phyloP scores from a whole-genome alignment of 192 early-diverging fungal genomes.

The Geranomyces michiganensis region DNA sequence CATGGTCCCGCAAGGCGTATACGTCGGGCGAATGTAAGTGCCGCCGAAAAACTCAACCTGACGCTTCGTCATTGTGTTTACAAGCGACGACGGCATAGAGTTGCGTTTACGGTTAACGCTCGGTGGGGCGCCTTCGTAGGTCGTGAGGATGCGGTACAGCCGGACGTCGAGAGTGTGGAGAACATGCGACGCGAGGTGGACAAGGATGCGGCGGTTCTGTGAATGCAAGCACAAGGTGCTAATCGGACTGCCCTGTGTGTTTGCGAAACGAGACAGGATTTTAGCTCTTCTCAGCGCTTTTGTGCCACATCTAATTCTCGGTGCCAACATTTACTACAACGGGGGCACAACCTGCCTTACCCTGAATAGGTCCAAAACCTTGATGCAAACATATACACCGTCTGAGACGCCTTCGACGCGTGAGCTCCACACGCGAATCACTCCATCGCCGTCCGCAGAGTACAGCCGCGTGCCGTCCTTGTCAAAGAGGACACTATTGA shows the following conservation, averaged over 20 bases:
- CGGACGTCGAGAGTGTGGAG: conserved; percentile 47
- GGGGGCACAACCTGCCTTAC: conserved; percentile 1
- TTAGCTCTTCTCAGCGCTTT: no score
- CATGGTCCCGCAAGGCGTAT: conserved; percentile 47
- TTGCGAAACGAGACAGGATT: no score
- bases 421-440: conserved; percentile 49
- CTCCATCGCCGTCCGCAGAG: conserved; percentile 45
- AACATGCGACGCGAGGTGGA: conserved; percentile 29
- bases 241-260: conserved; percentile 27
- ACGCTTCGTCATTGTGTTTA: neutral
- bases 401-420: neutral
- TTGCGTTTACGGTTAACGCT: neutral
- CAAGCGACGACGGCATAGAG: neutral
- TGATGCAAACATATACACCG: conserved; percentile 32
- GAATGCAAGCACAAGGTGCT: conserved; percentile 41
- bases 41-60: neutral
- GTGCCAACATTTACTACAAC: neutral
- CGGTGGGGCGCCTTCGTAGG: conserved; percentile 19
- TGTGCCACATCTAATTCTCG: no score
- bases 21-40: conserved; percentile 29
- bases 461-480: conserved; percentile 42
- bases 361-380: conserved; percentile 34
- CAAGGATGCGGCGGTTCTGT: conserved; percentile 39
- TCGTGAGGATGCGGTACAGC: conserved; percentile 42
- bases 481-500: conserved; percentile 50